Base-by-base conservation (phyloP, 495 filamentous ascomycete genomes). In the Trypethelium eluteriae region DNA sequence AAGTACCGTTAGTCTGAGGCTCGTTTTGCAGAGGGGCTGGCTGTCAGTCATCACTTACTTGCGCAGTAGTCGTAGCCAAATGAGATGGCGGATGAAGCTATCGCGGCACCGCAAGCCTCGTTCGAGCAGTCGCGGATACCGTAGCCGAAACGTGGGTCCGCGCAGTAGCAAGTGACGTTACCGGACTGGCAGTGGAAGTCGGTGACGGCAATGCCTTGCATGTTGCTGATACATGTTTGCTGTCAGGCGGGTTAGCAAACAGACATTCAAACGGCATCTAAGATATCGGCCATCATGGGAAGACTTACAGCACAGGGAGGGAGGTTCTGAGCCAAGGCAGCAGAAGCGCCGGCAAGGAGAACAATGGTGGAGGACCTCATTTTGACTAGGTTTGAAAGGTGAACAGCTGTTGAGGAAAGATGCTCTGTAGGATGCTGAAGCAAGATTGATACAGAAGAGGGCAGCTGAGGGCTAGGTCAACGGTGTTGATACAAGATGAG, bases 61-160 rank as follows among this genome's bases (percentile, higher is more conserved):
- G 68, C 64, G 78, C 81, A 75, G 66, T 75, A 74, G 35, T 66
- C 67, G 11, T 77, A 72, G 64, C 82, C 78, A 66, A 79, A 78
- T 16, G 70, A 35, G 68, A 78, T 75, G 69, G 74, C 74, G 0
- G 53, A 1, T n/a, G 61, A 12, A 11, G 73, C 79, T 16, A 75
- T 72, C 1, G 57, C 56, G 6, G 73, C 67, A 39, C 72, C 64
- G 80, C 91, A 95, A 62, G 83, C 81, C 77, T 88, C 75, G 65
- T 79, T 75, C 63, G 89, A 83, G 82, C 91, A 96, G 79, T 96
- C 91, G 61, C 84, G 87, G 67, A 96, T 80, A 73, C 91, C 91
- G 72, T 85, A 89, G 67, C 76, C 74, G 76, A 92, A 95, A 82
- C 91, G 72, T 46, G 71, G 62, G 67, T 84, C 83, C 49, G 78